Percentiles rank a stretch among this genome's conserved stretches.
These are phyloP conservation scores for Naegleria fowleri DNA, from an alignment of 208 protist genomes.

Conservation along the genomic window DNA sequence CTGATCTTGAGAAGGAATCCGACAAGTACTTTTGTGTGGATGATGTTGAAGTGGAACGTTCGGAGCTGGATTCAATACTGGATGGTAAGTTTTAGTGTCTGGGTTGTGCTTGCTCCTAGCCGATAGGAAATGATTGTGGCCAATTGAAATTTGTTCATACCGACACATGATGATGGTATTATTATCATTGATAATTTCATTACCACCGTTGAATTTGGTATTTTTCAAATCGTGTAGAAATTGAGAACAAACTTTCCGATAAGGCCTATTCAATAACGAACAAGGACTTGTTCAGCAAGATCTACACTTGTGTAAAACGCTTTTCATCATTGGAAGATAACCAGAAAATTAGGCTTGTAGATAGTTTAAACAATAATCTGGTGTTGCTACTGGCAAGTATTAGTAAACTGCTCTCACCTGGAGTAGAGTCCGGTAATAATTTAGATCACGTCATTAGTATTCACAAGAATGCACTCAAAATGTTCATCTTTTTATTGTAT, in stretches of 20 bases:
- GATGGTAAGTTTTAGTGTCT: background rate
- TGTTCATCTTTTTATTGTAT: constrained; percentile 31
- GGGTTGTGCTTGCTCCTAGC: no score
- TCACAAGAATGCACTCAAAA: constrained; percentile 36
- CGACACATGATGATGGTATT: background rate
- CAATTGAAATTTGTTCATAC: background rate
- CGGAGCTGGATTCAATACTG: background rate
- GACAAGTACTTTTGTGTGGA: background rate
- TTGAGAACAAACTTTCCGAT: background rate
- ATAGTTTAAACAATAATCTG: background rate
- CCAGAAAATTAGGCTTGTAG: background rate
- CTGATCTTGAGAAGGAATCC: background rate
- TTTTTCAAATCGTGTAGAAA: no score
- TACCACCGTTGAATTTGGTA: no score
- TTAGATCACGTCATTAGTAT: background rate
- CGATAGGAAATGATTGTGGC: no score
- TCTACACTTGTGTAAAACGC: background rate
- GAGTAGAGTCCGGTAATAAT: background rate
- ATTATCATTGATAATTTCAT: no score
- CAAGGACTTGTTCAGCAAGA: background rate
- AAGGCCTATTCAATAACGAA: background rate
- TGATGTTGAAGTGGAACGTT: background rate
- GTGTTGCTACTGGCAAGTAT: background rate
- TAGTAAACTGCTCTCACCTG: background rate
- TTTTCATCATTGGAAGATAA: background rate